Evolutionary conservation across 306 rosid genomes (phyloP), one percentile per base, ranked within the genome.

Genomic region (Oxytropis ochrocephala): DNA sequence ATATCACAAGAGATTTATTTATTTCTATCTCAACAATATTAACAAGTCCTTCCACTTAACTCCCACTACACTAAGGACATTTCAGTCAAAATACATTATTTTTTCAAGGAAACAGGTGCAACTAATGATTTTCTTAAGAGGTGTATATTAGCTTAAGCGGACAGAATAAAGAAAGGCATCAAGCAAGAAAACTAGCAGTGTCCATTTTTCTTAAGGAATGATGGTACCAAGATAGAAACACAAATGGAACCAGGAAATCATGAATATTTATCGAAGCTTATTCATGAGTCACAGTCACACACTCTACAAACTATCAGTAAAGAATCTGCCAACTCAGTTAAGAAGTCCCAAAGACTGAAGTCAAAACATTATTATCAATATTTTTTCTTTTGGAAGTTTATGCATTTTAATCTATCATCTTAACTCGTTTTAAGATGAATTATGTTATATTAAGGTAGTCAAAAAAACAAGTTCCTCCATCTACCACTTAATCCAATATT

Each of bases 331-430:
- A 58, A 65, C 47, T 56, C 33, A n/a, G 50, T 64, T 62, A 44
- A 41, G 50, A 69, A 69, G 52, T 70, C 53, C 14, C 2, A 55
- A 55, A 27, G 17, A 35, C 13, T 63, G 67, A 63, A 43, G 52
- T 27, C 56, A 69, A 29, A 48, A 60, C 65, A 51, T 30, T 29
- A 50, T 8, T 51, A 59, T 61, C 24, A 33, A 69, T 52, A 43
- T 60, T 49, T 43, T 17, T 10, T 33, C 14, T 38, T 18, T 46
- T 8, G 50, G 32, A 73, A 50, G 30, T 11, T 43, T 5, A 49
- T 42, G 65, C 64, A 58, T 48, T 41, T 61, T 72, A 18, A 73
- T 19, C 19, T 16, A 50, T 78, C 71, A 66, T 49, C 67, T 19
- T 11, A 33, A 39, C 29, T 72, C 64, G 5, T 7, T 67, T 58